Percentiles rank a stretch among this genome's conserved stretches.
These are phyloP conservation scores for Vigna nakashimae DNA, from an alignment of 306 rosid species.

Conservation along the genomic window DNA sequence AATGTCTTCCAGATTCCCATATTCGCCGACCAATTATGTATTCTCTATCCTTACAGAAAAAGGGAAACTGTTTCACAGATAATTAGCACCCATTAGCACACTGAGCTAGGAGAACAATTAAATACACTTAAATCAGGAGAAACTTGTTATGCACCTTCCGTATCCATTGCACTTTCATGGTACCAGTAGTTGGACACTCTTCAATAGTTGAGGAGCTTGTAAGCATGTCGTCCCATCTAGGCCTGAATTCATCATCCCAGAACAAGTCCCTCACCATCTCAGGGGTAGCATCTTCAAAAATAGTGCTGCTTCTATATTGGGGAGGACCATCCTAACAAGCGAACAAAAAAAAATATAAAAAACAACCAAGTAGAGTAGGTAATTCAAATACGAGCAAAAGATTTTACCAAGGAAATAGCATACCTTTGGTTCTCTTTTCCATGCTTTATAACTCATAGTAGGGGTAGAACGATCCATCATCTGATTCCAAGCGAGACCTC, in stretches of 20 bases:
- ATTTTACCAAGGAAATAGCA: background rate
- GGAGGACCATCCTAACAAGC: constrained; percentile 65
- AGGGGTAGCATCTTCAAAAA: constrained; percentile 73
- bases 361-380: background rate
- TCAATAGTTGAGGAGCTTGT: constrained; percentile 50
- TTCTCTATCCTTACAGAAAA: constrained; percentile 76
- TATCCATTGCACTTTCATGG: constrained; percentile 65
- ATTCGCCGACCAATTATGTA: constrained; percentile 72
- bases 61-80: constrained; percentile 65
- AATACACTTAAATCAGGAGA: constrained; percentile 10
- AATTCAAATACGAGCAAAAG: background rate
- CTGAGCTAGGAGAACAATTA: constrained; percentile 7
- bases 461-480: constrained; percentile 69
- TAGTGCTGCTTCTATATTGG: constrained; percentile 60
- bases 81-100: constrained; percentile 38
- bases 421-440: constrained; percentile 71
- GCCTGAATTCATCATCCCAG: constrained; percentile 66
- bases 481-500: constrained; percentile 64
- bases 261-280: constrained; percentile 69
- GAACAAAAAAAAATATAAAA: constrained; percentile 10
- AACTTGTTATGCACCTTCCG: constrained; percentile 53
- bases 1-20: constrained; percentile 69
- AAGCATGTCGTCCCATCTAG: constrained; percentile 71
- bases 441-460: constrained; percentile 60
- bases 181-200: constrained; percentile 69